Evolutionary conservation across 148 eudicot species (phyloP).

Genomic region (Amaranthus hypochondriacus): DNA sequence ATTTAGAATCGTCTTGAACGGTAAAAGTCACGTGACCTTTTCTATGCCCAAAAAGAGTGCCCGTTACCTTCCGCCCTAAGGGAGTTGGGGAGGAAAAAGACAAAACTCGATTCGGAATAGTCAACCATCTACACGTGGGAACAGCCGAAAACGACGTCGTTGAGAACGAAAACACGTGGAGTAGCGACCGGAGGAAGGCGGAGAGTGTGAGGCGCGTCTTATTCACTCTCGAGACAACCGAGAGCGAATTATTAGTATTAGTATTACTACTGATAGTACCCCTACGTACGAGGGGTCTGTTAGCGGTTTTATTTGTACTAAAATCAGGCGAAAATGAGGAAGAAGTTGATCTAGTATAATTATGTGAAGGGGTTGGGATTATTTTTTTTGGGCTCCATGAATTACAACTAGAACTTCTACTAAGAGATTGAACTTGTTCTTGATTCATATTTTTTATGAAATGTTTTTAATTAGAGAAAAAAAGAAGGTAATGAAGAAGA

Average conservation of each 20-base stretch:
- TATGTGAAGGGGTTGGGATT: constrained; percentile 35
- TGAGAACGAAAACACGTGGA: constrained; percentile 42
- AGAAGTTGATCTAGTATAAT: constrained; percentile 18
- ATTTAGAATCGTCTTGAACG: constrained; percentile 52
- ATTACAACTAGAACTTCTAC: constrained; percentile 26
- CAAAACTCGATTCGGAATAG: constrained; percentile 19
- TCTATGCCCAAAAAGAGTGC: constrained; percentile 80
- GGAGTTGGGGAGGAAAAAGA: constrained; percentile 30
- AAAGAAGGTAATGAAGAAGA: neutral
- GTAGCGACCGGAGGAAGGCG: constrained; percentile 49
- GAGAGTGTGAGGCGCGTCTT: constrained; percentile 29
- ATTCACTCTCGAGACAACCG: constrained; percentile 14
- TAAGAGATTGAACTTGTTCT: constrained; percentile 7
- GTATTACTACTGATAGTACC: neutral
- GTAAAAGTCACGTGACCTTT: constrained; percentile 80
- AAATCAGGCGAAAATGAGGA: neutral
- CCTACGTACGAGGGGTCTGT: constrained; percentile 3
- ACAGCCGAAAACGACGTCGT: constrained; percentile 27
- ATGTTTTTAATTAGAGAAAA: neutral
- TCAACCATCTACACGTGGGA: constrained; percentile 45
- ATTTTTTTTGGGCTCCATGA: constrained; percentile 30
- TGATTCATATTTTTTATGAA: constrained; percentile 8
- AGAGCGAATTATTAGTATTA: constrained; percentile 6
- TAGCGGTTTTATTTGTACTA: constrained; percentile 12
- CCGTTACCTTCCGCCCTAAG: constrained; percentile 61